Evolutionary conservation across 2,329 filamentous ascomycete genomes (phyloP).

Genomic region (Passalora sequoiae): DNA sequence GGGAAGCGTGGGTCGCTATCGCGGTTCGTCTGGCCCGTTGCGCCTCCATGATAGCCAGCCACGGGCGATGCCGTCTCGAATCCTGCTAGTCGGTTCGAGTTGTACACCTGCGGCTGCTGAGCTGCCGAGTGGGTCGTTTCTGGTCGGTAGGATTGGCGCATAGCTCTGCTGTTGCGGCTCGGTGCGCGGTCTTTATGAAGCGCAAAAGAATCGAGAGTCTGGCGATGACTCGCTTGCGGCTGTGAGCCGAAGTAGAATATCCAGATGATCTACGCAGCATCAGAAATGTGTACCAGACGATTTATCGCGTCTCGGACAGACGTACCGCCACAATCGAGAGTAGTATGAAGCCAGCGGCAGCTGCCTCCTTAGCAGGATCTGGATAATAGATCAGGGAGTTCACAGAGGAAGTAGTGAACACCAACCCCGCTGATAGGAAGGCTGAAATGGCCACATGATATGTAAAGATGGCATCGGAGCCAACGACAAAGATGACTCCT

Average conservation of each 20-base stretch:
- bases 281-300: no score
- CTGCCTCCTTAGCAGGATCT: slow-evolving; percentile 67
- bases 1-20: slow-evolving; percentile 28
- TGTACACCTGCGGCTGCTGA: slow-evolving; percentile 88
- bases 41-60: slow-evolving; percentile 57
- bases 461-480: slow-evolving; percentile 74
- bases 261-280: slow-evolving; percentile 71
- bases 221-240: slow-evolving; percentile 76
- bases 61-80: slow-evolving; percentile 95
- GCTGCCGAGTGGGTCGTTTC: slow-evolving; percentile 68
- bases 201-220: slow-evolving; percentile 93
- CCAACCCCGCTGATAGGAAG: slow-evolving; percentile 76
- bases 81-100: slow-evolving; percentile 85
- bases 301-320: no score
- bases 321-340: slow-evolving; percentile 87
- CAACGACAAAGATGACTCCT: slow-evolving; percentile 76
- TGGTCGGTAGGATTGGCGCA: slow-evolving; percentile 73
- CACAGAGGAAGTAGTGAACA: slow-evolving; percentile 78
- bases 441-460: slow-evolving; percentile 92
- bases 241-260: slow-evolving; percentile 98
- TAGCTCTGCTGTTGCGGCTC: slow-evolving; percentile 59
- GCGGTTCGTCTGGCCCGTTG: slow-evolving; percentile 39
- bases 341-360: slow-evolving; percentile 87
- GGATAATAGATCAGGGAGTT: slow-evolving; percentile 78
- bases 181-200: slow-evolving; percentile 75